Conservation (phyloP, 495 filamentous ascomycete genomes). For the Penicillium angulare region DNA sequence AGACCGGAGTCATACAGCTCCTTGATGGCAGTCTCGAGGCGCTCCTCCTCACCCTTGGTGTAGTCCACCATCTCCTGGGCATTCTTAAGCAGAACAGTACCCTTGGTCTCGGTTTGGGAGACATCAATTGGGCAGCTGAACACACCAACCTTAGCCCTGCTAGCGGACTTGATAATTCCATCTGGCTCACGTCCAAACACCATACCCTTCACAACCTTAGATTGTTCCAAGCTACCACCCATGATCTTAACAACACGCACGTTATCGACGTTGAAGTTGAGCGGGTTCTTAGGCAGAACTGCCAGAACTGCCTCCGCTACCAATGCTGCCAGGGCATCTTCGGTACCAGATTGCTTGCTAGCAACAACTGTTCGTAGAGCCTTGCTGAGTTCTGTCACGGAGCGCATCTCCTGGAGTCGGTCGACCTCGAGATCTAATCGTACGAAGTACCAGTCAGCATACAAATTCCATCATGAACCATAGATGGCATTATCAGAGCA, state of each 20-base stretch:
- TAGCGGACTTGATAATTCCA: constrained; percentile 82
- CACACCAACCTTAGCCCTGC: constrained; percentile 92
- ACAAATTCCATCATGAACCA: too few relatives aligned
- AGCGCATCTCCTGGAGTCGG: constrained; percentile 79
- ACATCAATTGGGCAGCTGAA: constrained; percentile 96
- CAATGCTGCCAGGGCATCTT: constrained; percentile 79
- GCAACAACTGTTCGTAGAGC: constrained; percentile 93
- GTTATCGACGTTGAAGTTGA: constrained; percentile 99
- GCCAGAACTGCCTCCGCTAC: constrained; percentile 93
- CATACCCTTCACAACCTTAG: constrained; percentile 95
- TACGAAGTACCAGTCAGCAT: constrained; percentile 4
- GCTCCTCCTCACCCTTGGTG: constrained; percentile 92
- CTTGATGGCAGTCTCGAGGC: constrained; percentile 88
- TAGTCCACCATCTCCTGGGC: constrained; percentile 98
- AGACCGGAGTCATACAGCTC: constrained; percentile 92
- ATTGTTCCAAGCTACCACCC: constrained; percentile 93
- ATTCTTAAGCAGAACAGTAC: constrained; percentile 97
- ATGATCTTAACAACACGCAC: constrained; percentile 99
- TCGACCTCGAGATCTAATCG: constrained; percentile 78
- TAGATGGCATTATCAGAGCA: too few relatives aligned
- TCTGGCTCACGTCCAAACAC: constrained; percentile 93
- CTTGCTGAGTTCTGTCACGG: constrained; percentile 82
- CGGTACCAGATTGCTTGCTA: constrained; percentile 92
- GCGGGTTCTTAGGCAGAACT: constrained; percentile 94
- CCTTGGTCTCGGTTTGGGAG: constrained; percentile 97